Evolutionary conservation across 345 rosid species (phyloP), one percentile per base, ranked within the genome.

Genomic region (Heritiera littoralis): DNA sequence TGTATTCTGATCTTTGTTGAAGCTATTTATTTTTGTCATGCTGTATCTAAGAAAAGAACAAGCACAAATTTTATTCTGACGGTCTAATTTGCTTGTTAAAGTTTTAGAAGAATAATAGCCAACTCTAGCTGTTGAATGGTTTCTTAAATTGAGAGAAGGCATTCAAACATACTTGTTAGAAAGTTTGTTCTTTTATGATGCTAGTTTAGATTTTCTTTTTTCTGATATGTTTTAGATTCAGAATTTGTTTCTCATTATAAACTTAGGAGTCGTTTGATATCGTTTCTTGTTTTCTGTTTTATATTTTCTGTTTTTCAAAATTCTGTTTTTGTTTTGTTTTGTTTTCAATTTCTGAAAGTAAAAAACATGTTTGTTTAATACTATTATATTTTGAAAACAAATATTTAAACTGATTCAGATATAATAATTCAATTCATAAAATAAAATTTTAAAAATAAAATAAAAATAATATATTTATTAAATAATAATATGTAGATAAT

Each of bases 11-110:
- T 32, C 61, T 63, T 72, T 9, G 56, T 17, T 72, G 43, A 52
- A 72, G 75, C 45, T 32, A 52, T 51, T 17, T 18, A 9, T 38
- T 54, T 49, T 5, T 54, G 17, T 54, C 30, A 10, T n/a, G 5
- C 17, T 30, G 0, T 9, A 32, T 51, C 28, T 10, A 30, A 32
- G 60, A 30, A 49, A 67, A 38, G 69, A 43, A 43, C 15, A 67
- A 71, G 60, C 23, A 71, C 54, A 71, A 10, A 52, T 5, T 32
- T 72, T 72, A 72, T 54, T 55, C 32, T 54, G 76, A 35, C 10
- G 23, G 6, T 32, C 28, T 54, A 18, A 18, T 49, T 54, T 72
- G 63, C 64, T 18, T 35, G 11, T 35, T 54, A 72, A 11, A 54
- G 48, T 51, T 49, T 59, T 71, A 49, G 23, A 49, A 30, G 59